These are phyloP conservation scores for Fusarium tuaranense DNA, from an alignment of 2,329 filamentous ascomycete genomes.

Conservation along the genomic window DNA sequence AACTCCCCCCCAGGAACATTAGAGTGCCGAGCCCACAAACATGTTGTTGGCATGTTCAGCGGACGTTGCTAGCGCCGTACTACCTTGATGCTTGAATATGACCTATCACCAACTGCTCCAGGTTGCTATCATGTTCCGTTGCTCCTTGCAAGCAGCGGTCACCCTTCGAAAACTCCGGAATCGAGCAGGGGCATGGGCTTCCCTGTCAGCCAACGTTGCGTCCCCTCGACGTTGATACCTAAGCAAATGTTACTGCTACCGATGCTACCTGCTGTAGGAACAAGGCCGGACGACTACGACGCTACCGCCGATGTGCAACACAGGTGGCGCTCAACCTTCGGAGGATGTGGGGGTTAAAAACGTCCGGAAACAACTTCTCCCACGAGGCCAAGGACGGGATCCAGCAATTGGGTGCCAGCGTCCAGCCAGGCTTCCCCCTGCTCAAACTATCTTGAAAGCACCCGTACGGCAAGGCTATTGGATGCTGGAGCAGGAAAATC, in stretches of 20 bases:
- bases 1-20: conserved; percentile 4
- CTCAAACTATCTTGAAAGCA: conserved; percentile 2
- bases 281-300: conserved; percentile 4
- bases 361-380: background rate
- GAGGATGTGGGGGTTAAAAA: conserved; percentile 18
- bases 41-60: conserved; percentile 6
- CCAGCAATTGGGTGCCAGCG: background rate
- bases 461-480: background rate
- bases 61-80: conserved; percentile 1
- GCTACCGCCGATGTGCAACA: conserved; percentile 3
- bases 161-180: conserved; percentile 4
- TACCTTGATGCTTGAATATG: conserved; percentile 10
- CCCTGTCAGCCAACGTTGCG: conserved; percentile 1
- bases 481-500: conserved; percentile 8
- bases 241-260: background rate
- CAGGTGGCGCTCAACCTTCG: background rate
- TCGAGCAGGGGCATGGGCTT: conserved; percentile 7
- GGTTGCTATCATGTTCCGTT: background rate
- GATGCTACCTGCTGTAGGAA: conserved; percentile 13
- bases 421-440: background rate
- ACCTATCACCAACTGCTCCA: conserved; percentile 20
- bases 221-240: conserved; percentile 2
- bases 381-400: conserved; percentile 1
- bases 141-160: conserved; percentile 1
- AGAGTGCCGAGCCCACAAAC: conserved; percentile 2